Evolutionary conservation across 129 eudicot genomes (phyloP).

Genomic region (Kitagawia praeruptora): DNA sequence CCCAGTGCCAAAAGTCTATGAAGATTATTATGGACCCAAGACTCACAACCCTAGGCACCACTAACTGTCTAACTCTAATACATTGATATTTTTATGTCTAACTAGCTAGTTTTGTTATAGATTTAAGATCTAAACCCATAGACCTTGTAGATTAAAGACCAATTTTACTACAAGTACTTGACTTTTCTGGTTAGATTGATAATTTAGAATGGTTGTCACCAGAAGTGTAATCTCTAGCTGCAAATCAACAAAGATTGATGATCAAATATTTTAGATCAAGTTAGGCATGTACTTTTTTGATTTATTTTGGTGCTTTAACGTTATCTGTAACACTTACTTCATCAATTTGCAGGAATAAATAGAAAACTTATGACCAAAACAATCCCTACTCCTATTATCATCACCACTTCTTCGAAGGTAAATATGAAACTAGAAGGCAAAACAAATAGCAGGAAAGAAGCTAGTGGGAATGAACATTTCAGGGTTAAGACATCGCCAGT

Average conservation of each 20-base stretch:
- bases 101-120: not conserved
- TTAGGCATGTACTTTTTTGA: not conserved
- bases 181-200: not conserved
- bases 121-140: not conserved
- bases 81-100: not conserved
- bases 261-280: not conserved
- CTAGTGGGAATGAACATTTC: not conserved
- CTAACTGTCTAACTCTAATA: conserved; percentile 9
- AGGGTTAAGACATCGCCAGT: conserved; percentile 15
- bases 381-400: not conserved
- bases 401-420: not conserved
- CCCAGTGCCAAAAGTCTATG: conserved; percentile 56
- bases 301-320: not conserved
- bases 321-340: not conserved
- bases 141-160: not conserved
- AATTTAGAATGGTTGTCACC: no score
- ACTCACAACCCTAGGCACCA: conserved; percentile 51
- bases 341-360: conserved; percentile 43
- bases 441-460: not conserved
- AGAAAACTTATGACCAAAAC: conserved; percentile 38
- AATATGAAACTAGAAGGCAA: not conserved
- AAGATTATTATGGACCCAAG: conserved; percentile 75
- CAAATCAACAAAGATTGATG: not conserved
- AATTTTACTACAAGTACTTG: not conserved
- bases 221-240: not conserved